These are phyloP conservation scores for Lactarius quietus DNA, from an alignment of 768 basidiomycete genomes.

Conservation along the genomic window DNA sequence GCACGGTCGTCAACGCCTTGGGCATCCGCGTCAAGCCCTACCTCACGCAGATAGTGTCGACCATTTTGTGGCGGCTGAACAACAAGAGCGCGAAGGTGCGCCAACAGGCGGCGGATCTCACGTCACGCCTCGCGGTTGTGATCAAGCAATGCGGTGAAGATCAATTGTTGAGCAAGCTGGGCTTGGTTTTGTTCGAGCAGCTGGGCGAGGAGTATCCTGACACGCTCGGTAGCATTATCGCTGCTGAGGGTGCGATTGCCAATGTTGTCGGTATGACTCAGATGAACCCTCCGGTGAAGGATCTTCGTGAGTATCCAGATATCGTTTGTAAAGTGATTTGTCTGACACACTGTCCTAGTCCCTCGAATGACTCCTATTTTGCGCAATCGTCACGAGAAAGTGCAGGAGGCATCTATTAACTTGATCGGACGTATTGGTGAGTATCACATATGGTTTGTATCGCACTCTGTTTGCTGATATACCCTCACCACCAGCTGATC, in stretches of 20 bases:
- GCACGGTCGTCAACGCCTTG: conserved; percentile 94
- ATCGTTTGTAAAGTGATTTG: background rate
- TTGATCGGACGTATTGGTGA: conserved; percentile 93
- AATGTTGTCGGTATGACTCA: conserved; percentile 99
- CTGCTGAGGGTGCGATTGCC: conserved; percentile 96
- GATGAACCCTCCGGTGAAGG: conserved; percentile 99
- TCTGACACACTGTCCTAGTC: conserved; percentile 45
- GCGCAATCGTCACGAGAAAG: conserved; percentile 98
- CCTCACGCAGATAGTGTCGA: conserved; percentile 97
- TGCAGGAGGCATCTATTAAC: conserved; percentile 99
- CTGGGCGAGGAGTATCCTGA: conserved; percentile 99
- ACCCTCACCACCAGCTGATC: conserved; percentile 63
- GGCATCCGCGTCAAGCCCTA: conserved; percentile 97
- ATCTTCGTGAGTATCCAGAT: conserved; percentile 71
- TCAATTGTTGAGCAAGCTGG: conserved; percentile 90
- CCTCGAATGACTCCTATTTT: conserved; percentile 99
- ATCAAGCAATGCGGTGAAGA: conserved; percentile 99
- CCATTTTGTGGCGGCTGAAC: conserved; percentile 97
- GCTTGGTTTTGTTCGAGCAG: conserved; percentile 96
- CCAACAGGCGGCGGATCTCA: conserved; percentile 98
- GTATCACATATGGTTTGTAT: conserved; percentile 15
- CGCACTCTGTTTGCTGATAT: background rate
- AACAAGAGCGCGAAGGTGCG: conserved; percentile 99
- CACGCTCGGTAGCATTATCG: conserved; percentile 98
- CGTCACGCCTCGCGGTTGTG: conserved; percentile 91